Evolutionary conservation across 768 basidiomycete genomes (phyloP), one percentile per base, ranked within the genome.

Genomic region (Suillus spraguei): DNA sequence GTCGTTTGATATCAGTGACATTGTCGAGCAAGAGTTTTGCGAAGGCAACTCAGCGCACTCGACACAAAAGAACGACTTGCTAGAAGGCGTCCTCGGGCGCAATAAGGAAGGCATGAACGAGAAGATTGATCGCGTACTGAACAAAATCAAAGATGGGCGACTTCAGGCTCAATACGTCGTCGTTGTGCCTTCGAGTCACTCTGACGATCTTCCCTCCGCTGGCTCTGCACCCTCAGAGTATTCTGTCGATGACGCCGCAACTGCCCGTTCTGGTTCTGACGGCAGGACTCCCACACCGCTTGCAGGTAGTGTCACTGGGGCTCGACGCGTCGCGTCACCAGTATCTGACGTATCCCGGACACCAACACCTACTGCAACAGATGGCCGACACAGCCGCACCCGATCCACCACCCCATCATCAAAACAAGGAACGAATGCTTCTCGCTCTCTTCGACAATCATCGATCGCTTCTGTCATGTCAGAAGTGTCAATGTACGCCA

Each of bases 1-100:
- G 77, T 91, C 90, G 0, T 91, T 89, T 70, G 97, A 99, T 74
- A 94, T 99, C 72, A 95, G 93, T 69, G 91, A 97, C 66, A 89
- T 97, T 58, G 84, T 98, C 54, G 94, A 96, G 71, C 87, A 92
- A 75, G 97, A 97, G 68, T 91, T 92, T 83, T 79, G 85, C n/a
- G 86, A 83, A 35, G 79, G 79, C 44, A 77, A 74, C 44, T 71
- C 70, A 17, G 54, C 69, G 16, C 74, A 74, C 42, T 71, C 70
- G 20, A 54, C 69, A 14, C 74, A 79, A 36, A 80, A 82, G 70
- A 81, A 80, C 46, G 92, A 94, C 68, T 77, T 94, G 22, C 75
- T 94, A 44, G 87, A 90, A 70, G 87, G 87, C 22, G 87, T 89
- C 5, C 79, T 85, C 65, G 84, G 81, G 32, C 81, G 82, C 35